A percentile compares a stretch with the other conserved stretches of the same genome.
Conservation (phyloP, 2,329 filamentous ascomycete genomes). For the Scorias spongiosa region DNA sequence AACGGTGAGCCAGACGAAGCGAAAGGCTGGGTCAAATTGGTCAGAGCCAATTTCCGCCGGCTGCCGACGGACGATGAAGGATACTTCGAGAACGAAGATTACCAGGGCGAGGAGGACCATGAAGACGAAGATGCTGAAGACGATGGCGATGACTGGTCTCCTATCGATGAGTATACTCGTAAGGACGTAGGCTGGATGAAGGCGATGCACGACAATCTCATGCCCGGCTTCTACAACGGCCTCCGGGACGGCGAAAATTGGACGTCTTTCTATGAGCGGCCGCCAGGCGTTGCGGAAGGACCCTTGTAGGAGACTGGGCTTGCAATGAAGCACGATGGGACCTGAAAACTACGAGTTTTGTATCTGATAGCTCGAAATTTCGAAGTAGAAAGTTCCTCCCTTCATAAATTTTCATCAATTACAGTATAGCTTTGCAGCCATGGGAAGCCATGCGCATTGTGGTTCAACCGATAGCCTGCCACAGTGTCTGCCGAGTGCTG, state of each 20-base stretch:
- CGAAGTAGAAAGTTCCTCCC: not conserved
- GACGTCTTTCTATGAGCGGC: not conserved
- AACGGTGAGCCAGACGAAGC: not conserved
- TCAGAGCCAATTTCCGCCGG: not conserved
- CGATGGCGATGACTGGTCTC: not conserved
- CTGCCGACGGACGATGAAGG: not conserved
- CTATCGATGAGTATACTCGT: not conserved
- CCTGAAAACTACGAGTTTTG: not conserved
- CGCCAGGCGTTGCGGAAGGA: not conserved
- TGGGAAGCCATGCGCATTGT: not conserved
- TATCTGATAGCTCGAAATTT: not conserved
- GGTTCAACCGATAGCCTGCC: not conserved
- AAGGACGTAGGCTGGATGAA: not conserved
- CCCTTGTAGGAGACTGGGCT: not conserved
- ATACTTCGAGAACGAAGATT: not conserved
- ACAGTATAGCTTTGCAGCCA: not conserved
- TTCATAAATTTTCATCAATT: not conserved
- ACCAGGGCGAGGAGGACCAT: not conserved
- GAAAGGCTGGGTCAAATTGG: not conserved
- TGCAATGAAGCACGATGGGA: not conserved
- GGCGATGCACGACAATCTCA: not conserved
- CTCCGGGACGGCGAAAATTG: not conserved
- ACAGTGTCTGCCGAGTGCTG: not conserved
- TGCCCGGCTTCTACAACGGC: not conserved
- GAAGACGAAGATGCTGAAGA: not conserved